Evolutionary conservation across 495 filamentous ascomycete species (phyloP).

Genomic region (Aspergillus panamensis): DNA sequence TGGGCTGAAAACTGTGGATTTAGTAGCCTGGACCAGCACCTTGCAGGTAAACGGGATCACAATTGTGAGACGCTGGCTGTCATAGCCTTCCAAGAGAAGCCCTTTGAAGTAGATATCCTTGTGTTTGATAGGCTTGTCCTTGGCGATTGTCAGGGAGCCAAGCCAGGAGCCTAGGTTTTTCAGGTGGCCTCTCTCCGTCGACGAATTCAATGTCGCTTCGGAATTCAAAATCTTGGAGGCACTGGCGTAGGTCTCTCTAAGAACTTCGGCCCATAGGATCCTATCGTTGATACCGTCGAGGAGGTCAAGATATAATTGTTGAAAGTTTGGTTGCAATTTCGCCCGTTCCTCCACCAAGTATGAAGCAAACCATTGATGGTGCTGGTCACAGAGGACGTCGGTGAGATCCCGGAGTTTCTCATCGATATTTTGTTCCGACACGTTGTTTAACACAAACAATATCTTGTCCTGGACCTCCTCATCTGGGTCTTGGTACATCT

Average conservation of each 20-base stretch:
- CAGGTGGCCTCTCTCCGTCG: conserved; percentile 77
- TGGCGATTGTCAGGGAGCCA: conserved; percentile 86
- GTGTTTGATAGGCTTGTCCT: conserved; percentile 93
- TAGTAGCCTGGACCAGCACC: conserved; percentile 76
- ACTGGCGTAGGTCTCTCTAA: conserved; percentile 90
- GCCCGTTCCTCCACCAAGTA: conserved; percentile 96
- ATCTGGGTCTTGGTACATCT: conserved; percentile 71
- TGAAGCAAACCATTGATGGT: conserved; percentile 93
- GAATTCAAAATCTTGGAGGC: conserved; percentile 83
- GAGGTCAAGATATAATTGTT: conserved; percentile 85
- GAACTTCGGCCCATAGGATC: conserved; percentile 77
- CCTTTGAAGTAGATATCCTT: conserved; percentile 97
- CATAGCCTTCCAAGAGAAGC: conserved; percentile 84
- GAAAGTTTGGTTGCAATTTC: conserved; percentile 94
- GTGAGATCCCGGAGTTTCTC: conserved; percentile 75
- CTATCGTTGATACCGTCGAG: conserved; percentile 77
- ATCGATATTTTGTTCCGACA: conserved; percentile 82
- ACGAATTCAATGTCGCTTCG: conserved; percentile 72
- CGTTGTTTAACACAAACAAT: conserved; percentile 93
- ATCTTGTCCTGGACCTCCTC: conserved; percentile 88
- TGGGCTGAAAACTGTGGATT: conserved; percentile 84
- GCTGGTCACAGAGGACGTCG: conserved; percentile 69
- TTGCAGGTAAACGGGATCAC: conserved; percentile 98
- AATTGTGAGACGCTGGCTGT: conserved; percentile 82
- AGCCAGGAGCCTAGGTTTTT: conserved; percentile 94